phyloP scores from a whole-genome alignment of 139 green algal genomes.

The Chlorella sp. region DNA sequence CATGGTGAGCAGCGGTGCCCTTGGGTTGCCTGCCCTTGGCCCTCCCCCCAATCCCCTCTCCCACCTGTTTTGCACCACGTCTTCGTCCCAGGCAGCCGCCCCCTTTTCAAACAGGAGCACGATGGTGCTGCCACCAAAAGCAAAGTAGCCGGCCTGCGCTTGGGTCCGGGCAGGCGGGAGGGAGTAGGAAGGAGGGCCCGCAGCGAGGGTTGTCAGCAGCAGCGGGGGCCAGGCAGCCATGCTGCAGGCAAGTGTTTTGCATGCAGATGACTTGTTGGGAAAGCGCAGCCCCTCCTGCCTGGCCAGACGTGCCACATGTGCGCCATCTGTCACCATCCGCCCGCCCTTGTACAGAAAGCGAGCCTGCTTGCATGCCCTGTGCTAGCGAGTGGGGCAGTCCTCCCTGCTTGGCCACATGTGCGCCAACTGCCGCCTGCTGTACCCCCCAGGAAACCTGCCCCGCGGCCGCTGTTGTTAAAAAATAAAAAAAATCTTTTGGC shows the following conservation, averaged over 20 bases:
- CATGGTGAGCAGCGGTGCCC: background rate
- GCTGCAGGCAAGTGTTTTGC: too few species aligned
- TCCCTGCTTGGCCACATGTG: background rate
- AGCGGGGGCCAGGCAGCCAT: background rate
- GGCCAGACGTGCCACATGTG: background rate
- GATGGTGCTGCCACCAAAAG: slow-evolving; percentile 59
- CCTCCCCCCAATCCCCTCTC: background rate
- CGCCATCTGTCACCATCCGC: background rate
- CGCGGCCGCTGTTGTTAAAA: background rate
- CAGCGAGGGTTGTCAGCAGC: background rate
- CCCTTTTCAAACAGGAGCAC: slow-evolving; percentile 51
- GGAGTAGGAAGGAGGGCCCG: background rate
- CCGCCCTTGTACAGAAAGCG: too few species aligned
- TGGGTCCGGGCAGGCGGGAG: too few species aligned
- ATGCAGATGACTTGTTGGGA: too few species aligned
- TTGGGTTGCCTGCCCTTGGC: background rate
- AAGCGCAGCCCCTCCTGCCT: background rate
- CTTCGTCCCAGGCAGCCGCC: slow-evolving; percentile 44
- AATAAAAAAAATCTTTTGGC: too few species aligned
- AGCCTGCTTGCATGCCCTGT: too few species aligned
- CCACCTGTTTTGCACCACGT: slow-evolving; percentile 54
- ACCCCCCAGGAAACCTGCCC: background rate
- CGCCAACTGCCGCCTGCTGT: background rate
- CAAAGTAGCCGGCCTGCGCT: slow-evolving; percentile 55
- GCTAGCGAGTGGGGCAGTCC: too few species aligned